A percentile compares a stretch with the other conserved stretches of the same genome.
Evolutionary conservation across 345 rosid species (phyloP).

Genomic region (Triadica sebifera): DNA sequence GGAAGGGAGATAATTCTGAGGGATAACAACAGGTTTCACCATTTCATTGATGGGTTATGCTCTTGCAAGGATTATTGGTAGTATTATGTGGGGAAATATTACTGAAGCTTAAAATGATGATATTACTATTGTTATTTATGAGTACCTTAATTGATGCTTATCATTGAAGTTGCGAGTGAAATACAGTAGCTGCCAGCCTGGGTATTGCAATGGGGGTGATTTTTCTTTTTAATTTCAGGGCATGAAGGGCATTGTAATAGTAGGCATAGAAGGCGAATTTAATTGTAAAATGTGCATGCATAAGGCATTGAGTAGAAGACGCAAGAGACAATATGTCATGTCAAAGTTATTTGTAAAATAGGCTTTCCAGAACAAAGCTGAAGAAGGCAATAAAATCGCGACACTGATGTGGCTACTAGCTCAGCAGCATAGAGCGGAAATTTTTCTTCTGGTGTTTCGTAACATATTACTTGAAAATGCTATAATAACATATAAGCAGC

Average conservation of each 20-base stretch:
- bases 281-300: not conserved
- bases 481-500: too few relatives aligned
- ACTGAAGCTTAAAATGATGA: not conserved
- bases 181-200: not conserved
- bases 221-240: not conserved
- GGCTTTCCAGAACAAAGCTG: too few relatives aligned
- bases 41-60: constrained; percentile 37
- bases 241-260: not conserved
- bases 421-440: too few relatives aligned
- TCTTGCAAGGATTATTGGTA: constrained; percentile 47
- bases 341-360: too few relatives aligned
- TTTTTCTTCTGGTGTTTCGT: too few relatives aligned
- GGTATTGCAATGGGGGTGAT: not conserved
- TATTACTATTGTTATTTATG: not conserved
- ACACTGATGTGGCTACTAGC: too few relatives aligned
- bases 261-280: not conserved
- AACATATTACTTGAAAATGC: too few relatives aligned
- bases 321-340: too few relatives aligned
- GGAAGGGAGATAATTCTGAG: constrained; percentile 36
- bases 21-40: constrained; percentile 45
- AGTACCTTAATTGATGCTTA: too few relatives aligned
- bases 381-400: too few relatives aligned
- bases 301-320: not conserved
- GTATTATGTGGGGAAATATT: not conserved
- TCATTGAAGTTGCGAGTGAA: not conserved